Evolutionary conservation across 257 asterid genomes (phyloP).

Genomic region (Nicotiana tomentosiformis): DNA sequence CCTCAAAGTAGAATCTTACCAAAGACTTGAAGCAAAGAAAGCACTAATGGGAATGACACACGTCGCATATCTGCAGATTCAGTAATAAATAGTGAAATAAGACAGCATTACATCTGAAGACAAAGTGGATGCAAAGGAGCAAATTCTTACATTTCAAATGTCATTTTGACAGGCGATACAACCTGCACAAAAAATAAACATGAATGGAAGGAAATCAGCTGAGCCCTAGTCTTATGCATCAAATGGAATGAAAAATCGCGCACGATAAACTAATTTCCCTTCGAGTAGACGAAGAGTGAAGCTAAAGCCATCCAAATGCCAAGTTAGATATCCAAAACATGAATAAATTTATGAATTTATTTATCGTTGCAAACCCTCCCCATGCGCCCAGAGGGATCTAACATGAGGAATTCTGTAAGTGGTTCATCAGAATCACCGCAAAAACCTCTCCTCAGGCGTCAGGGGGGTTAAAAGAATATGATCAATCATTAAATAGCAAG

Average conservation of each 20-base stretch:
- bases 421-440: neutral
- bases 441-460: neutral
- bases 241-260: neutral
- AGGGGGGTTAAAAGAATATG: neutral
- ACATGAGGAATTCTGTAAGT: neutral
- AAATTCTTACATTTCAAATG: constrained; percentile 73
- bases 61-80: constrained; percentile 77
- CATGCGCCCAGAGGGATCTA: neutral
- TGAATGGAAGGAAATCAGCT: constrained; percentile 5
- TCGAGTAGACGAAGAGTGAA: neutral
- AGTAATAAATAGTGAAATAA: constrained; percentile 16
- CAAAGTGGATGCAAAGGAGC: constrained; percentile 9
- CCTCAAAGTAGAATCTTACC: constrained; percentile 42
- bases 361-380: neutral
- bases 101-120: constrained; percentile 5
- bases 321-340: neutral
- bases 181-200: constrained; percentile 53
- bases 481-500: neutral
- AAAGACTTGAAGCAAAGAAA: constrained; percentile 85
- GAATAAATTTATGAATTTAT: neutral
- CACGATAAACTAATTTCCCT: neutral
- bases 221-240: neutral
- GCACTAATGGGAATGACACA: constrained; percentile 97
- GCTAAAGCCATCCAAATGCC: neutral
- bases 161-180: constrained; percentile 90